Evolutionary conservation across 345 rosid species (phyloP), one percentile per base, ranked within the genome.

Genomic region (Clarkia xantiana): DNA sequence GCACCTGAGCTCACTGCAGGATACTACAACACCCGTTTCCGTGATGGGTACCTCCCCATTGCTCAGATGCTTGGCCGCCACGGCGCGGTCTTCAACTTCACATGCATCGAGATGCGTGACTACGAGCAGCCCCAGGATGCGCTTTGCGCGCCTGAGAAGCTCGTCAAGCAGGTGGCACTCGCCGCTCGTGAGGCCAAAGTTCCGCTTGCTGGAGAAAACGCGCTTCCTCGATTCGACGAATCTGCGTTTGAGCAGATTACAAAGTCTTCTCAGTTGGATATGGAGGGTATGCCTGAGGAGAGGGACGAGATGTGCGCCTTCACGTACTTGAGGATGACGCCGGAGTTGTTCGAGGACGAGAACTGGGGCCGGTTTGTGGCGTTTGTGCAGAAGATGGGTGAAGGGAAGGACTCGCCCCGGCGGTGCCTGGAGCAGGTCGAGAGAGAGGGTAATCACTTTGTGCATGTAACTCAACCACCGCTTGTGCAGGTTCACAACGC

Each of bases 1-100:
- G 94, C 98, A 36, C 93, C 98, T 15, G 98, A 91, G 67, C 98
- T 91, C 52, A 91, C 96, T 5, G 98, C 96, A 17, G 98, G 98
- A 36, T 91, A 86, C 67, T 91, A 83, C 60, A 91, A 86, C 77
- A 91, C 98, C 2, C 72, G 96, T 59, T 71, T 51, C 67, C 75
- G 84, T 7, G 94, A 91, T 42, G 96, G 98, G 3, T 91, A 86
- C 69, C 79, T 91, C 23, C 94, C 98, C 0, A 84, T 91, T 40
- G 96, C 98, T 14, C 79, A 73, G 48, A 91, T 91, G 96, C 57
- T 91, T 51, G 96, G 84, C 0, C 84, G 96, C 15, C 82, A 81
- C 38, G 83, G 85, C 16, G 96, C 96, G 1, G 40, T 91, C 45
- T 86, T 86, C 80, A 91, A 86, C 64, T 91, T 91, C 80, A 91